phyloP scores from a whole-genome alignment of 441 rosid genomes.

The Geranium incanum region DNA sequence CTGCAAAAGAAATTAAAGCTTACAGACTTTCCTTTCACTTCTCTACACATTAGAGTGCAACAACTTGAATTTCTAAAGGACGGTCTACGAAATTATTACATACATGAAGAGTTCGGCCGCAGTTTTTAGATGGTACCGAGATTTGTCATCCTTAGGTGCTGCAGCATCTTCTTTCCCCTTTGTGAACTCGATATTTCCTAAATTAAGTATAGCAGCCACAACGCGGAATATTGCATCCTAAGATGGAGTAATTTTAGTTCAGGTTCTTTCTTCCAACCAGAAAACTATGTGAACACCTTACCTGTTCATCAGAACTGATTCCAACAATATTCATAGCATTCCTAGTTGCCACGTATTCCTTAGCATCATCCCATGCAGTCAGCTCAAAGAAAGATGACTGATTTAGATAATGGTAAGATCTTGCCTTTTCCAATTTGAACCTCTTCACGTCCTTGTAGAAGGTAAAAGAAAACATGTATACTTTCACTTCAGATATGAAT shows the following conservation, averaged over 20 bases:
- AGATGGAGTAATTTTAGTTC: slow-evolving; percentile 21
- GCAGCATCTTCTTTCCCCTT: slow-evolving; percentile 84
- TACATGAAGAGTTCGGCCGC: slow-evolving; percentile 90
- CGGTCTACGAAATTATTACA: slow-evolving; percentile 6
- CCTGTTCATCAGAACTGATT: slow-evolving; percentile 67
- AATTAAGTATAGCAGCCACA: slow-evolving; percentile 93
- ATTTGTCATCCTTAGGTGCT: slow-evolving; percentile 68
- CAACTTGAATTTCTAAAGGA: slow-evolving; percentile 1
- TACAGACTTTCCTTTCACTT: slow-evolving; percentile 20
- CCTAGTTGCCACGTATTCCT: slow-evolving; percentile 65
- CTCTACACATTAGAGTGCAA: slow-evolving; percentile 11
- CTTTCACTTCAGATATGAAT: background rate
- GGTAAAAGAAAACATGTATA: background rate
- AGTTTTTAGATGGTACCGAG: slow-evolving; percentile 61
- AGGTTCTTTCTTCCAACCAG: slow-evolving; percentile 13
- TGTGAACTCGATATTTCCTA: slow-evolving; percentile 77
- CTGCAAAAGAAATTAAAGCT: slow-evolving; percentile 34
- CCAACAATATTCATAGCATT: slow-evolving; percentile 85
- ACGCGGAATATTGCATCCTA: slow-evolving; percentile 88
- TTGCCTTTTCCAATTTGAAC: slow-evolving; percentile 60
- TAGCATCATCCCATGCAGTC: slow-evolving; percentile 57
- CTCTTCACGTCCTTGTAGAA: slow-evolving; percentile 42
- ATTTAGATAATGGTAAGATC: slow-evolving; percentile 71
- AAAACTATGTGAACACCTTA: slow-evolving; percentile 22
- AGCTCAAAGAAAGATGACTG: slow-evolving; percentile 58